Conservation (phyloP, 2,329 filamentous ascomycete species). For the Penicillium sclerotigenum region DNA sequence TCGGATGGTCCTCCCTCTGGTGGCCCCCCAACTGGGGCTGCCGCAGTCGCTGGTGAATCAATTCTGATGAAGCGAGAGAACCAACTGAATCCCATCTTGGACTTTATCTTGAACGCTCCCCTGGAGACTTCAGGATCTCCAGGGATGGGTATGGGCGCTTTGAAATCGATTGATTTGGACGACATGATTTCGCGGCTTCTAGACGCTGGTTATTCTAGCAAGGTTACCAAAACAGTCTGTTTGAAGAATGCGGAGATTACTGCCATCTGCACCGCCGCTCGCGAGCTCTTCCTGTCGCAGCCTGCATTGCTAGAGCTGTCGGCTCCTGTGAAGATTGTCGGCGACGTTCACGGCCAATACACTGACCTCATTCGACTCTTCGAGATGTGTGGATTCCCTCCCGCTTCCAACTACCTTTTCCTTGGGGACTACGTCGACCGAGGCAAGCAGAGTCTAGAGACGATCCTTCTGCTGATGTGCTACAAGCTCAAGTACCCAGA, state of each 20-base stretch:
- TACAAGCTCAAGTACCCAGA: conserved; percentile 97
- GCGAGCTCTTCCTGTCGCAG: conserved; percentile 86
- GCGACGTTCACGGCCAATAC: conserved; percentile 95
- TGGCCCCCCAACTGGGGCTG: conserved; percentile 53
- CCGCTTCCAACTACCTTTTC: conserved; percentile 87
- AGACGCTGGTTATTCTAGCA: conserved; percentile 91
- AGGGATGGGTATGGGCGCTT: conserved; percentile 77
- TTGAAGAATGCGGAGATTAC: conserved; percentile 97
- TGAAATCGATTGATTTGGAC: conserved; percentile 91
- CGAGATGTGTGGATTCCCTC: conserved; percentile 97
- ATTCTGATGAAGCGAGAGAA: conserved; percentile 82
- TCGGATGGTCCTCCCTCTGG: conserved; percentile 83
- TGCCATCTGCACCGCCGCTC: conserved; percentile 83
- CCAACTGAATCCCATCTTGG: conserved; percentile 63
- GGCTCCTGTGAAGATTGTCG: conserved; percentile 95
- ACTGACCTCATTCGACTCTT: conserved; percentile 95
- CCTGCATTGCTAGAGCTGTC: conserved; percentile 88
- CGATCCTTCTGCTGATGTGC: conserved; percentile 85
- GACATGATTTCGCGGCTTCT: conserved; percentile 94
- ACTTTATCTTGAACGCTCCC: conserved; percentile 46
- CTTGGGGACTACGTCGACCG: conserved; percentile 95
- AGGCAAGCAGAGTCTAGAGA: conserved; percentile 93
- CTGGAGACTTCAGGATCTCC: conserved; percentile 48
- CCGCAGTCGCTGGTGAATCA: conserved; percentile 74
- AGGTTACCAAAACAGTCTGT: conserved; percentile 96